Evolutionary conservation across 306 rosid genomes (phyloP).

Genomic region (Malus sylvestris): DNA sequence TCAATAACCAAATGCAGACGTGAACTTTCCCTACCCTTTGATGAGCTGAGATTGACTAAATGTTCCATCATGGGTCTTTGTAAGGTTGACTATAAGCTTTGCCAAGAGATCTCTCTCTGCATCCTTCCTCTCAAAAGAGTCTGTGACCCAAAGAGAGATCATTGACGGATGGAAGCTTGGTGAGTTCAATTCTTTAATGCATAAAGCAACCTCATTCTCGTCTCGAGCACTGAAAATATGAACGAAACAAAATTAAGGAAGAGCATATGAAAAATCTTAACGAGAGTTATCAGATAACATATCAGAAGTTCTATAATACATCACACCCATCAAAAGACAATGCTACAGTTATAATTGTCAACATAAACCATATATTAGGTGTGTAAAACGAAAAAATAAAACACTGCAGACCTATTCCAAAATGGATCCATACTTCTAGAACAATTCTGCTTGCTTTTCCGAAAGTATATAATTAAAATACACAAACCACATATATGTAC

Average conservation of each 20-base stretch:
- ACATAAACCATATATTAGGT: not conserved
- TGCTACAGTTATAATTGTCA: not conserved
- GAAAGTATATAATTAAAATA: not conserved
- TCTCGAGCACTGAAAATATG: constrained; percentile 71
- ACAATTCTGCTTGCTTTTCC: not conserved
- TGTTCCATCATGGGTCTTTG: constrained; percentile 40
- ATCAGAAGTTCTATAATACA: not conserved
- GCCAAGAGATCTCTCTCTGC: constrained; percentile 65
- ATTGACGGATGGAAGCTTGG: constrained; percentile 80
- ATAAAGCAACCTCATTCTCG: constrained; percentile 55
- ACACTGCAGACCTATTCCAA: not conserved
- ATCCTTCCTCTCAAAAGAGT: constrained; percentile 85
- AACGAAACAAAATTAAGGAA: not conserved
- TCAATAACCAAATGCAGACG: not conserved
- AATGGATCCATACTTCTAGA: not conserved
- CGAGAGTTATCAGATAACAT: not conserved
- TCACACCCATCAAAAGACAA: not conserved
- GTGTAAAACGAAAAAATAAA: not conserved
- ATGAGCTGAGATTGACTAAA: constrained; percentile 57
- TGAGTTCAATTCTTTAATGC: constrained; percentile 67
- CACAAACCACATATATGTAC: not conserved
- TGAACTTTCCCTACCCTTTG: constrained; percentile 50
- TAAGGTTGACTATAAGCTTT: constrained; percentile 53
- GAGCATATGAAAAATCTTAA: not conserved
- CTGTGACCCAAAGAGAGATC: constrained; percentile 73